Evolutionary conservation across 306 rosid genomes (phyloP).

Genomic region (Lathyrus sativus): DNA sequence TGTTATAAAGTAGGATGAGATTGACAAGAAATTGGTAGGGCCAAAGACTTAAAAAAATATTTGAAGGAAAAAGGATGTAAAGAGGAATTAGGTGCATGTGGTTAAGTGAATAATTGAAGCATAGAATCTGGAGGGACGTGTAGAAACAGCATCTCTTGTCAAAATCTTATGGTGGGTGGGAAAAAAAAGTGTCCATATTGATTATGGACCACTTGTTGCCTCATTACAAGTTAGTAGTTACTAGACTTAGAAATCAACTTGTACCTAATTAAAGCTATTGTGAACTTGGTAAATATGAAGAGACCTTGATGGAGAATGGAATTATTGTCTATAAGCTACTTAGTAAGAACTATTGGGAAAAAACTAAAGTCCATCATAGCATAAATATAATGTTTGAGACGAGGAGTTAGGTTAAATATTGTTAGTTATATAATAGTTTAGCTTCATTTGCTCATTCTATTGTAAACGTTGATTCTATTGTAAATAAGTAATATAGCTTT

Average conservation of each 20-base stretch:
- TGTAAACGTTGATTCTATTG: too few species aligned
- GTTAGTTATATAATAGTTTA: too few species aligned
- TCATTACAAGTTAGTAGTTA: slow-evolving; percentile 27
- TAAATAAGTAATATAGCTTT: too few species aligned
- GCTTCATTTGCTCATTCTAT: too few species aligned
- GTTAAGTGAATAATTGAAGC: slow-evolving; percentile 62
- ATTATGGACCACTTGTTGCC: slow-evolving; percentile 43
- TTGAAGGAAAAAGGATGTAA: slow-evolving; percentile 33
- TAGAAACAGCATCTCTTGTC: slow-evolving; percentile 49
- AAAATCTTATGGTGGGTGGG: slow-evolving; percentile 51
- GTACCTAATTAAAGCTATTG: slow-evolving; percentile 5
- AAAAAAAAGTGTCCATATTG: slow-evolving; percentile 28
- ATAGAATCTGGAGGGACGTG: slow-evolving; percentile 32
- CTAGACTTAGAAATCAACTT: slow-evolving; percentile 41
- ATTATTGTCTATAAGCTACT: not conserved
- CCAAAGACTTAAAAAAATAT: slow-evolving; percentile 43
- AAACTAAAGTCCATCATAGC: not conserved
- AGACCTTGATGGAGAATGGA: not conserved
- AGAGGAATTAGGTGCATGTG: slow-evolving; percentile 58
- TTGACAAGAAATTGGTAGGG: slow-evolving; percentile 49
- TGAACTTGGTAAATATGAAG: not conserved
- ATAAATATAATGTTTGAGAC: not conserved
- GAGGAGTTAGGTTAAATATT: not conserved
- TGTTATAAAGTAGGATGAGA: slow-evolving; percentile 47
- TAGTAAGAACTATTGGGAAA: not conserved